Evolutionary conservation across 306 rosid species (phyloP).

Genomic region (Rosa persica): DNA sequence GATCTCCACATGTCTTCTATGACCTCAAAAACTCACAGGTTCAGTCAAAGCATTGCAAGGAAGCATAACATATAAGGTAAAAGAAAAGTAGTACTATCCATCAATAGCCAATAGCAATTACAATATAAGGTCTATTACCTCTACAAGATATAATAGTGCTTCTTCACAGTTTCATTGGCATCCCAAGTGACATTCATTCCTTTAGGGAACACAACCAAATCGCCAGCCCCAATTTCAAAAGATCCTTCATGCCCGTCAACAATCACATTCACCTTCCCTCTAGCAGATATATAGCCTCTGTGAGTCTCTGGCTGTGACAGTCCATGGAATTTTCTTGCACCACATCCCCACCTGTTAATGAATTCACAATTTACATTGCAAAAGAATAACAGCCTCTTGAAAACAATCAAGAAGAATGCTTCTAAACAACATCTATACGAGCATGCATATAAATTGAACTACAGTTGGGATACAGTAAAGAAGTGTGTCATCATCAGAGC

Average conservation of each 20-base stretch:
- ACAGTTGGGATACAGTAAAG: too few species aligned
- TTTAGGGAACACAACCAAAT: conserved; percentile 20
- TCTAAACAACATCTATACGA: too few species aligned
- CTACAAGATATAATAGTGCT: conserved; percentile 11
- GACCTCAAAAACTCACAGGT: too few species aligned
- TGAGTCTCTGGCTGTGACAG: neutral
- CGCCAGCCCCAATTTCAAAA: conserved; percentile 3
- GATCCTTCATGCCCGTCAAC: conserved; percentile 18
- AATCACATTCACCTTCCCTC: conserved; percentile 8
- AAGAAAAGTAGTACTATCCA: too few species aligned
- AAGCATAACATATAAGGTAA: too few species aligned
- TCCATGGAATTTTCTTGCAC: conserved; percentile 18
- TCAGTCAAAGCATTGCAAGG: too few species aligned
- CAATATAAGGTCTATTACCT: neutral
- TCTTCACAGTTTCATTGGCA: conserved; percentile 6
- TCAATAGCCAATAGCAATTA: too few species aligned
- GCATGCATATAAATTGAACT: too few species aligned
- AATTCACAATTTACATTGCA: neutral
- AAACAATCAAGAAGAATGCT: neutral
- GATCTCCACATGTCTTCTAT: too few species aligned
- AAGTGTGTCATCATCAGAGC: too few species aligned
- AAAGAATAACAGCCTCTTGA: neutral
- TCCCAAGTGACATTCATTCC: conserved; percentile 24
- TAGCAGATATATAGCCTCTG: conserved; percentile 11
- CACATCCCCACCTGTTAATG: conserved; percentile 12